Evolutionary conservation across 176 grass and related monocot genomes (phyloP).

Genomic region (Pontederia crassipes): DNA sequence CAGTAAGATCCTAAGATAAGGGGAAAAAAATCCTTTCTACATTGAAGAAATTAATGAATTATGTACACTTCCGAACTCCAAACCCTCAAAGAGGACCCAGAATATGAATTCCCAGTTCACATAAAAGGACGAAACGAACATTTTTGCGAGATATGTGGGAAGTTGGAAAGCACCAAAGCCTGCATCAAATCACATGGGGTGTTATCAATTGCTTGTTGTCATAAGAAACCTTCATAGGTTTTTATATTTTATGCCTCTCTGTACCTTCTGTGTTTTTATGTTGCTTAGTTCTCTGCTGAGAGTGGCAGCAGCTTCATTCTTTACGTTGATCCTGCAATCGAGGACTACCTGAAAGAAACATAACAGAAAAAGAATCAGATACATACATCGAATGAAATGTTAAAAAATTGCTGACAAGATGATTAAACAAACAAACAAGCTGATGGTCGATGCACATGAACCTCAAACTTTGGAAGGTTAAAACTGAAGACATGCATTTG

Average conservation of each 20-base stretch:
- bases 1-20: too few species aligned
- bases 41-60: too few species aligned
- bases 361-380: background rate
- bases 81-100: too few species aligned
- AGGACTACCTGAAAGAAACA: constrained; percentile 45
- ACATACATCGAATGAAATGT: background rate
- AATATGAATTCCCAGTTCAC: background rate
- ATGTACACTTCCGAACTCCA: too few species aligned
- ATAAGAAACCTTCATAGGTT: background rate
- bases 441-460: background rate
- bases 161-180: constrained; percentile 43
- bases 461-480: constrained; percentile 49
- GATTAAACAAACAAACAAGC: background rate
- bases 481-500: constrained; percentile 55
- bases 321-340: constrained; percentile 65
- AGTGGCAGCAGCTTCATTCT: constrained; percentile 57
- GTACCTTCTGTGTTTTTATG: constrained; percentile 44
- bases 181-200: constrained; percentile 8
- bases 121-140: constrained; percentile 32
- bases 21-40: too few species aligned
- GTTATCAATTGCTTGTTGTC: background rate
- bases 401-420: background rate
- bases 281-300: constrained; percentile 30
- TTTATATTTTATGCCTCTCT: background rate
- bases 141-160: constrained; percentile 53